A percentile compares a stretch with the other conserved stretches of the same genome.
These are phyloP conservation scores for Chenopodium formosanum DNA, from an alignment of 148 eudicot species.

Conservation along the genomic window DNA sequence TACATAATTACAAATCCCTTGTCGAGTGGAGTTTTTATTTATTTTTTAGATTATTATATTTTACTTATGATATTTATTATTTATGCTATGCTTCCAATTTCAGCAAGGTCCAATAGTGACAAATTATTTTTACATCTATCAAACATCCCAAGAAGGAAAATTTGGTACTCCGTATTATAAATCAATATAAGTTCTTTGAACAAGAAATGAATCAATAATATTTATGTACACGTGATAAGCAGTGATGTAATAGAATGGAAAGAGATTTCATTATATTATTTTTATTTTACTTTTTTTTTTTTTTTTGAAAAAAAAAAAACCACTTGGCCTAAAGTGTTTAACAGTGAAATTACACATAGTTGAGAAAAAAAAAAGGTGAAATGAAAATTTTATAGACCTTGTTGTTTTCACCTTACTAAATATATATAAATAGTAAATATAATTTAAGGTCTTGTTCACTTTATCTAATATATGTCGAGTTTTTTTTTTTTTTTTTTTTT, in stretches of 20 bases:
- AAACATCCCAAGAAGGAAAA: not conserved
- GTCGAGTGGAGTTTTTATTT: too few relatives aligned
- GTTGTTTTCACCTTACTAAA: too few relatives aligned
- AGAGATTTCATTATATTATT: not conserved
- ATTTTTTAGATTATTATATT: too few relatives aligned
- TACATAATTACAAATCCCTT: constrained; percentile 1
- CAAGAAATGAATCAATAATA: not conserved
- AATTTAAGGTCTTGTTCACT: too few relatives aligned
- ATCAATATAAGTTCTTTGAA: not conserved
- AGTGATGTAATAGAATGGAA: not conserved
- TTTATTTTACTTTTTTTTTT: not conserved
- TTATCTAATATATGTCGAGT: too few relatives aligned
- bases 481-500: too few relatives aligned
- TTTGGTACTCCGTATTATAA: not conserved
- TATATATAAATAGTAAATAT: too few relatives aligned
- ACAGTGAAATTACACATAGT: too few relatives aligned
- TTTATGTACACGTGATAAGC: not conserved
- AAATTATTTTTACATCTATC: not conserved
- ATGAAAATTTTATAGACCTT: too few relatives aligned
- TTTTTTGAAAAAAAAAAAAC: not conserved
- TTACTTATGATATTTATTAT: too few relatives aligned
- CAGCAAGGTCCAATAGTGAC: constrained; percentile 3
- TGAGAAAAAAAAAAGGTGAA: too few relatives aligned
- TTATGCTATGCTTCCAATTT: not conserved
- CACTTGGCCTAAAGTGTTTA: too few relatives aligned